These are phyloP conservation scores for Panicum miliaceum DNA, from an alignment of 176 grass and related monocot species.

Conservation along the genomic window DNA sequence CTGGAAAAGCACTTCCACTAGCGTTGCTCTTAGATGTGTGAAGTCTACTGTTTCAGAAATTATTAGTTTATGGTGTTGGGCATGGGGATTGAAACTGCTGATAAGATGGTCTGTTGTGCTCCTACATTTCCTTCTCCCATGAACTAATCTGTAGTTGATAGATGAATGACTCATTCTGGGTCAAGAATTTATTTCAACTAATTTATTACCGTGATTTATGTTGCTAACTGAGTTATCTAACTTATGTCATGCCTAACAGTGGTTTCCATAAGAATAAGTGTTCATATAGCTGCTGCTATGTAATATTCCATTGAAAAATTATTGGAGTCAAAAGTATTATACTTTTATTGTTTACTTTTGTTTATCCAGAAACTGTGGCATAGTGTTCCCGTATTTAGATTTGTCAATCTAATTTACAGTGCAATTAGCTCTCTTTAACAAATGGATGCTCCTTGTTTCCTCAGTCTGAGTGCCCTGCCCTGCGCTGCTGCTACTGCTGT, in stretches of 20 bases:
- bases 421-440: slow-evolving; percentile 52
- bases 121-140: background rate
- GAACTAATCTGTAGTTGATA: slow-evolving; percentile 19
- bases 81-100: no score
- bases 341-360: background rate
- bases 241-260: slow-evolving; percentile 18
- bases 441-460: slow-evolving; percentile 57
- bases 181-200: no score
- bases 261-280: no score
- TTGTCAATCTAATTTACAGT: slow-evolving; percentile 34
- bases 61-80: slow-evolving; percentile 20
- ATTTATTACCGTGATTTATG: no score
- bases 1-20: background rate
- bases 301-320: background rate
- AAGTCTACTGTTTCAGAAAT: slow-evolving; percentile 22
- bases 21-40: slow-evolving; percentile 8
- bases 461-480: slow-evolving; percentile 47
- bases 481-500: slow-evolving; percentile 45
- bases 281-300: no score
- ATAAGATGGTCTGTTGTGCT: slow-evolving; percentile 27
- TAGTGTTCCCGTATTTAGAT: slow-evolving; percentile 5
- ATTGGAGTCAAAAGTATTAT: background rate
- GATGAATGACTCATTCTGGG: slow-evolving; percentile 15
- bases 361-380: slow-evolving; percentile 19
- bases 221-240: background rate